Base-by-base conservation (phyloP, 1,139 yeast species). In the Eremothecium coryli region DNA sequence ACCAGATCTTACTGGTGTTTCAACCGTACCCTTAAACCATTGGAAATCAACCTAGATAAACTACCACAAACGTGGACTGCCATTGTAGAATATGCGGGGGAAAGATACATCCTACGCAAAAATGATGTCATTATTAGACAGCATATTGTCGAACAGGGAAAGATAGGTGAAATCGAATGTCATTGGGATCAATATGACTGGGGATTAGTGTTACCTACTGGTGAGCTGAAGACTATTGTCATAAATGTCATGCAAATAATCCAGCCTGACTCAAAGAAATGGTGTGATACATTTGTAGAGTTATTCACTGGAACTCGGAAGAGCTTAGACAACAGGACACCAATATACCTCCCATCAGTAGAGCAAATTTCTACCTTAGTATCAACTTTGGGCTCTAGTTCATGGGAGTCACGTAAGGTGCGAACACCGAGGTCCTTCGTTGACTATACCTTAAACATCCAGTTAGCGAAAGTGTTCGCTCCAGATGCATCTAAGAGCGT, bases 361-460 rank as follows among this genome's bases (percentile, higher is more conserved):
- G 24, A 17, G 5, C 24, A 33, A 14, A 24, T 36, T 5, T 15
- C 16, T 9, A 36, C 39, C n/a, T 10, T 36, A 6, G 25, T 39
- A 3, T 39, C 42, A 3, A 31, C 38, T n/a, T 28, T 39, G 4
- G 42, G 40, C 5, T 37, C 40, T 2, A 35, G 35, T 3, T 23
- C 36, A 8, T 21, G 21, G 18, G 25, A 35, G 31, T 26, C 39
- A 11, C 30, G 31, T 22, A 35, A 35, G 18, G 6, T 33, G 9
- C 27, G 31, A 3, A 27, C 38, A 7, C 15, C 37, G 11, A 37
- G 44, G 17, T 34, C 41, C 5, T 40, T 33, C 30, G 48, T 47
- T 6, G 56, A 51, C 27, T 43, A 41, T 26, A 38, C 44, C n/a
- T 32, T 50, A 23, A 44, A 46, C 17, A 29, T 45, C 12, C 33